Evolutionary conservation across 2,329 filamentous ascomycete genomes (phyloP), one percentile per base, ranked within the genome.

Genomic region (Ophiostoma quercus): DNA sequence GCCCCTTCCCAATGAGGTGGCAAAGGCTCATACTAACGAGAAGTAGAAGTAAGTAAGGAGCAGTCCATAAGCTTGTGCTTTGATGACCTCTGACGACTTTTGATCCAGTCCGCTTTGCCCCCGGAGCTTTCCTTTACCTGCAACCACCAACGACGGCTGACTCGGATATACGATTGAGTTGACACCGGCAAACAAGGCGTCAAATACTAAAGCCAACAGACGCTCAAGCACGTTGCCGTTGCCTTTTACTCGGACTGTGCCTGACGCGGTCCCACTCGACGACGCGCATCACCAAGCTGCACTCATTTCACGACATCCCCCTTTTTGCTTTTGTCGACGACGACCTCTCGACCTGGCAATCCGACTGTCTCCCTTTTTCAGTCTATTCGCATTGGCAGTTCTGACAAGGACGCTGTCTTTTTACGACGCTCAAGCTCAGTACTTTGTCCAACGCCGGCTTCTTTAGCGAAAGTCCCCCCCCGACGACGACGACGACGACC

Each of bases 1-100:
- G 63, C 63, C 63, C 63, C 62, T 66, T 66, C 62, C 62, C 62
- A 22, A 41, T 37, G 32, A 25, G n/a, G 63, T 43, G 63, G 62
- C 62, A 39, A 37, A 37, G 63, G 12, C 57, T 47, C 43, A 47
- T 7, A 34, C 34, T 34, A 34, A 34, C 34, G 34, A 6, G 34
- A 34, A 34, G 34, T 34, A 6, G 34, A 34, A 34, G 34, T 34
- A 62, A 11, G 32, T 32, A 65, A 65, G 60, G 60, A 65, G 60
- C 60, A 65, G 22, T 57, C 14, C 57, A 25, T 41, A 14, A 62
- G 57, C 57, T 62, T 32, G 43, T 47, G 57, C 22, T 16, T 32
- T 60, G 22, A 60, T 60, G 43, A 57, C 54, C 25, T 60, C 54
- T 62, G 57, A 62, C 57, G 57, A 62, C 57, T 62, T 62, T 62